phyloP scores from a whole-genome alignment of 495 filamentous ascomycete species.

The Aspergillus ellipticus region DNA sequence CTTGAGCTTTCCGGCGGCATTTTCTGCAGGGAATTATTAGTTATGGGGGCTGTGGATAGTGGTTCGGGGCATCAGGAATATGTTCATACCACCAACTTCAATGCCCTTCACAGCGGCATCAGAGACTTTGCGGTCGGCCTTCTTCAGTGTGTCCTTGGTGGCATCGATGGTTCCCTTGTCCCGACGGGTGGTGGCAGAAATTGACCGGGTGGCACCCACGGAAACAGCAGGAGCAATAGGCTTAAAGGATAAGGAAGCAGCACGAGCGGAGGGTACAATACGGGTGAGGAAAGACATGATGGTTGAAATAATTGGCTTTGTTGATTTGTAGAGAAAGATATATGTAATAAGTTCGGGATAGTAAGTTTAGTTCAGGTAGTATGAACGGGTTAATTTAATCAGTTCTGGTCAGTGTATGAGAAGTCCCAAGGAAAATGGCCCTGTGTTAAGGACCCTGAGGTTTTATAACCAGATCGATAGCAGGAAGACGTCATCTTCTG shows the following conservation, averaged over 20 bases:
- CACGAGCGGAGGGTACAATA: conserved; percentile 15
- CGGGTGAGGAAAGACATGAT: conserved; percentile 29
- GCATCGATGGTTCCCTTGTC: conserved; percentile 42
- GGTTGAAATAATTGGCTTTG: neutral
- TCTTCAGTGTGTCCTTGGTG: conserved; percentile 55
- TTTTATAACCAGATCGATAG: neutral
- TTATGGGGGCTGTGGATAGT: too few relatives aligned
- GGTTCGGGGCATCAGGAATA: too few relatives aligned
- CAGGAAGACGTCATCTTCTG: neutral
- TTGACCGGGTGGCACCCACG: conserved; percentile 20
- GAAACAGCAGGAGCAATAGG: conserved; percentile 12
- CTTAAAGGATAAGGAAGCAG: conserved; percentile 20
- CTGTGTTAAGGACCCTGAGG: neutral
- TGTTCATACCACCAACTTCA: conserved; percentile 55
- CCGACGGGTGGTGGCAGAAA: conserved; percentile 29
- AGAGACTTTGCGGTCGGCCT: conserved; percentile 51
- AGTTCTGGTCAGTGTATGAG: neutral
- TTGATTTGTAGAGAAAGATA: neutral
- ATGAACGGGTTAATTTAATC: neutral
- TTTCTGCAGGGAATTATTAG: conserved; percentile 31
- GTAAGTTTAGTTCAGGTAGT: neutral
- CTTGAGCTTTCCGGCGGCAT: conserved; percentile 42
- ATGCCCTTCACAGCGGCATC: conserved; percentile 59
- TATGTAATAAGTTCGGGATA: neutral
- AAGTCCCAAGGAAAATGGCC: neutral